Base-by-base conservation (phyloP, 495 filamentous ascomycete genomes). In the Cladorrhinum samala region DNA sequence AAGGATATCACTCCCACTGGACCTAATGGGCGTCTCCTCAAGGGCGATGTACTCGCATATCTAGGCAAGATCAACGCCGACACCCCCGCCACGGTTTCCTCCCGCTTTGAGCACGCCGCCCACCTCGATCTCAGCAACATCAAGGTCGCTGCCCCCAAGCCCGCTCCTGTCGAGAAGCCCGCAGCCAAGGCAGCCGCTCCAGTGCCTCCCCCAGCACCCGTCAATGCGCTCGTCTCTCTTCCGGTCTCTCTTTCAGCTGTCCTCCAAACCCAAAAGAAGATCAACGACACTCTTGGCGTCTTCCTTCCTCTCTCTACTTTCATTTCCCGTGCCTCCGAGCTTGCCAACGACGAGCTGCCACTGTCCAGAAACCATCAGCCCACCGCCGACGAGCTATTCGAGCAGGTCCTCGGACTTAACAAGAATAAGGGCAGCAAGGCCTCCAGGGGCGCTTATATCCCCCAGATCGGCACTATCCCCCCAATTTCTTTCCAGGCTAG, bases 61-160 rank as follows among this genome's bases (percentile, higher is more conserved):
- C 72, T 97, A 13, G 93, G 94, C 46, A 72, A 71, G 50, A 87
- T 96, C 60, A 69, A 83, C 41, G 68, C 82, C 38, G 72, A 80
- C 19, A 87, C 87, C 60, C 84, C 90, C 7, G 72, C 79, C n/a
- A 74, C 83, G 38, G 80, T 88, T 55, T 83, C 83, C 39, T 70
- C 76, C 21, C 81, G 81, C 9, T 83, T 96, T 60, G 70, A 76
- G 41, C 86, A 93, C 65, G 82, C 91, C 27, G 70, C 74, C 37
- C 89, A 95, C 66, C 79, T 98, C 21, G 94, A 97, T 68, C 80
- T 97, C 50, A 93, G 87, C 72, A 95, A 96, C 71, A 90, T 96
- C 75, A 94, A 95, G 77, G 62, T 75, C 20, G 74, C 90, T 53
- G 71, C 79, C n/a, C 71, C 83, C 19, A 72, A 77, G 39, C 62